A percentile compares a stretch with the other conserved stretches of the same genome.
These are phyloP conservation scores for Wallemia mellicola DNA, from an alignment of 1,284 basidiomycete genomes.

Conservation along the genomic window DNA sequence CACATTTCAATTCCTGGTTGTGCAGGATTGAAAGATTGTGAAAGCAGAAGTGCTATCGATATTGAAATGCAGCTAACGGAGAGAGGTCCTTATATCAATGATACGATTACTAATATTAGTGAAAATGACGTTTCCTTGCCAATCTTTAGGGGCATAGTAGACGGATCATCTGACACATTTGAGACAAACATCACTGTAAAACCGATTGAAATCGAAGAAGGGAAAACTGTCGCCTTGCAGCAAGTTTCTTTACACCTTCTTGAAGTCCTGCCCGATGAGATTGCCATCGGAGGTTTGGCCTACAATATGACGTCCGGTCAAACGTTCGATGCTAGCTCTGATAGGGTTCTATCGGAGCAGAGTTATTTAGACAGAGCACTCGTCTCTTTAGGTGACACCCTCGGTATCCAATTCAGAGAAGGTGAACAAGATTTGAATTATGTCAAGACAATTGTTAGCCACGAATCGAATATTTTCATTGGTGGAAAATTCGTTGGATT, in stretches of 20 bases:
- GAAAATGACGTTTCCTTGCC: slow-evolving; percentile 27
- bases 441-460: slow-evolving; percentile 4
- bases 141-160: slow-evolving; percentile 54
- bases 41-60: slow-evolving; percentile 44
- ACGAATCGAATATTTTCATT: slow-evolving; percentile 1
- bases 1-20: slow-evolving; percentile 70
- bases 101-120: slow-evolving; percentile 42
- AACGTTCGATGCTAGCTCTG: slow-evolving; percentile 11
- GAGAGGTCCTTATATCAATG: slow-evolving; percentile 30
- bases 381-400: slow-evolving; percentile 22
- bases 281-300: slow-evolving; percentile 14
- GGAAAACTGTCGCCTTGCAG: slow-evolving; percentile 29
- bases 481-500: slow-evolving; percentile 21
- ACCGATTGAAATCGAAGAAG: slow-evolving; percentile 21
- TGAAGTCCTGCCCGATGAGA: slow-evolving; percentile 4
- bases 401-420: slow-evolving; percentile 10
- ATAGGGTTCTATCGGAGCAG: slow-evolving; percentile 36
- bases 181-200: slow-evolving; percentile 37
- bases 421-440: slow-evolving; percentile 19
- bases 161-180: slow-evolving; percentile 37
- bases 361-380: slow-evolving; percentile 36
- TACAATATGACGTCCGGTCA: slow-evolving; percentile 7
- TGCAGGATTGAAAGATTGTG: slow-evolving; percentile 44
- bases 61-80: slow-evolving; percentile 51
- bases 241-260: slow-evolving; percentile 9